Percentiles rank a stretch among this genome's conserved stretches.
phyloP scores from a whole-genome alignment of 2,329 filamentous ascomycete species.

The Pyrenochaeta sp. region DNA sequence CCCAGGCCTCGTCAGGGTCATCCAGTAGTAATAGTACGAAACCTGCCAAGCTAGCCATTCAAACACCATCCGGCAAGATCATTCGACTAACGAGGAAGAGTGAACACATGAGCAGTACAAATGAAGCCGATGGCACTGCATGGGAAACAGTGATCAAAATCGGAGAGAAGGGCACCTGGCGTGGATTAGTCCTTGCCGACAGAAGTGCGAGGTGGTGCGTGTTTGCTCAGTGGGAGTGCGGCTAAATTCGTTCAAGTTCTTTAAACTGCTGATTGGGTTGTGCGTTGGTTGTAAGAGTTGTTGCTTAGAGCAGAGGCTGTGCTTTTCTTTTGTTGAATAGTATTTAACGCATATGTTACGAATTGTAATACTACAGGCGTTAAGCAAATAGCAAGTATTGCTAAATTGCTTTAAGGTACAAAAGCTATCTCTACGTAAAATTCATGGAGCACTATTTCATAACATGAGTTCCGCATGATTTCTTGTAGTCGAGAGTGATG shows the following conservation, averaged over 20 bases:
- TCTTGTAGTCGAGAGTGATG: too few relatives aligned
- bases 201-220: conserved; percentile 88
- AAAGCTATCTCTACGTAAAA: too few relatives aligned
- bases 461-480: too few relatives aligned
- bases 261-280: too few relatives aligned
- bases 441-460: too few relatives aligned
- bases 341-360: conserved; percentile 8
- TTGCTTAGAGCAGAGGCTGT: not conserved
- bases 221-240: conserved; percentile 79
- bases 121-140: conserved; percentile 74
- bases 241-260: conserved; percentile 15
- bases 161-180: conserved; percentile 81
- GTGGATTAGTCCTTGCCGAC: conserved; percentile 82
- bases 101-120: conserved; percentile 64
- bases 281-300: conserved; percentile 3
- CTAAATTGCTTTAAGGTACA: conserved; percentile 24
- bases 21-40: conserved; percentile 70
- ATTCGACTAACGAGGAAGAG: conserved; percentile 85
- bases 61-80: conserved; percentile 94
- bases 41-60: conserved; percentile 93
- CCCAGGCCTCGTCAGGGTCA: conserved; percentile 65
- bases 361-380: conserved; percentile 32
- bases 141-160: conserved; percentile 95
- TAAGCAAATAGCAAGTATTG: conserved; percentile 2
- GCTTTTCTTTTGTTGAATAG: not conserved